Base-by-base conservation (phyloP, 2,329 filamentous ascomycete genomes). In the Fusarium sp. region DNA sequence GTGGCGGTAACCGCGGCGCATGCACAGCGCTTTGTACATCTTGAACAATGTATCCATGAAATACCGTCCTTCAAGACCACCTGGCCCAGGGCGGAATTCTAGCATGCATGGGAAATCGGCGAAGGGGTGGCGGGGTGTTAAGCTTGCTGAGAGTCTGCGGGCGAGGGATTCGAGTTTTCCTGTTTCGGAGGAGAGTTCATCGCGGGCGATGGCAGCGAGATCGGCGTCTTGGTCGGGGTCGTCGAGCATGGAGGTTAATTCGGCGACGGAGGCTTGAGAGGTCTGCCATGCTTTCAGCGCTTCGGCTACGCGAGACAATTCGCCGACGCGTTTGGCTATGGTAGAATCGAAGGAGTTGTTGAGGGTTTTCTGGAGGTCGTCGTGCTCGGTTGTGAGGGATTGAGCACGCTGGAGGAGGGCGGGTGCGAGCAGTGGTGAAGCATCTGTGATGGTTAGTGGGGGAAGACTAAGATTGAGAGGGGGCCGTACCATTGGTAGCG, bases 101-200 rank as follows among this genome's bases (percentile, higher is more conserved):
- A 99, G 84, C 72, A 99, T 88, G 82, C 96, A 98, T 60, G 95
- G 94, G 76, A 98, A 88, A 71, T 94, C 89, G 38, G 94, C 94
- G 80, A 98, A 99, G 6, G 95, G 94, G 81, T 99, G 95, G 45
- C 91, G 90, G 2, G 96, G 96, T 22, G 97, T 93, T 60, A 99
- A 88, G 51, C 93, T 91, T 28, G 88, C 90, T 32, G 94, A 94
- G 48, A 99, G 88, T 41, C 89, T 89, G 42, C 87, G 87, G 1
- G 91, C 90, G 32, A 97, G 88, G 1, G 83, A 80, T 6, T 88
- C 86, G 30, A 98, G 87, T 66, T 89, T 86, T 11, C 87, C 83
- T 22, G 87, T 85, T 17, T 94, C 94, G 6, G 87, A 82, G n/a
- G 85, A 84, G 14, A 98, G 87, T 80, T 99, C 96, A 73, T 97